Conservation (phyloP, 176 grass and related monocot species). For the Ensete ventricosum region DNA sequence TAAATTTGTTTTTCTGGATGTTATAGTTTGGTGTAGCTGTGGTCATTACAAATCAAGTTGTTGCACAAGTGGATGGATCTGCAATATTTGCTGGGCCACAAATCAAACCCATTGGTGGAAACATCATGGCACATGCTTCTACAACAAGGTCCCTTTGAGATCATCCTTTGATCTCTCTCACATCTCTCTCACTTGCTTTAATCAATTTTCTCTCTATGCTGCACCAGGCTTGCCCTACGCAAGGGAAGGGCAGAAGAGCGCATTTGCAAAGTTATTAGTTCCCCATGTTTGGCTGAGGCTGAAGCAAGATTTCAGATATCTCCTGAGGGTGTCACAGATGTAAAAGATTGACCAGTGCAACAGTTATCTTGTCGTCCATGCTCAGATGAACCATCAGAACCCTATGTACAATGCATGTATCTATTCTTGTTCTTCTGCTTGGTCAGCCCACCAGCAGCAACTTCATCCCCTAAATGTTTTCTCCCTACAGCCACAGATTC, state of each 20-base stretch:
- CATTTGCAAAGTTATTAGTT: conserved; percentile 26
- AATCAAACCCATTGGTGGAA: conserved; percentile 79
- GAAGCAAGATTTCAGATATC: conserved; percentile 71
- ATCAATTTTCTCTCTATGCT: too few relatives aligned
- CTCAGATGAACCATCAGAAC: background rate
- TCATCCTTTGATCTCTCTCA: background rate
- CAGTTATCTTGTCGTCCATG: background rate
- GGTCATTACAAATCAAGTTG: conserved; percentile 97
- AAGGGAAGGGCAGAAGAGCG: conserved; percentile 81
- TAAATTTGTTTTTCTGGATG: conserved; percentile 2
- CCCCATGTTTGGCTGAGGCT: conserved; percentile 74
- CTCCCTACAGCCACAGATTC: too few relatives aligned
- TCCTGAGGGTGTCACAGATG: conserved; percentile 57
- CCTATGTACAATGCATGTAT: conserved; percentile 1
- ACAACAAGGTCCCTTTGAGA: conserved; percentile 31
- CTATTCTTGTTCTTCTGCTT: conserved; percentile 17
- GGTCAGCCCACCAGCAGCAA: conserved; percentile 6
- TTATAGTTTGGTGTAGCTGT: conserved; percentile 88
- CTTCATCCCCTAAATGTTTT: too few relatives aligned
- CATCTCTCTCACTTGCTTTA: background rate
- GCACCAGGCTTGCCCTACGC: conserved; percentile 30
- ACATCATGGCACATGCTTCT: conserved; percentile 98
- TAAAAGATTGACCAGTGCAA: conserved; percentile 49
- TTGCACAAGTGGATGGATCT: conserved; percentile 95
- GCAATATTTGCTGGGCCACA: conserved; percentile 83